Base-by-base conservation (phyloP, 2,329 filamentous ascomycete genomes). In the Trichocomaceae sp. region DNA sequence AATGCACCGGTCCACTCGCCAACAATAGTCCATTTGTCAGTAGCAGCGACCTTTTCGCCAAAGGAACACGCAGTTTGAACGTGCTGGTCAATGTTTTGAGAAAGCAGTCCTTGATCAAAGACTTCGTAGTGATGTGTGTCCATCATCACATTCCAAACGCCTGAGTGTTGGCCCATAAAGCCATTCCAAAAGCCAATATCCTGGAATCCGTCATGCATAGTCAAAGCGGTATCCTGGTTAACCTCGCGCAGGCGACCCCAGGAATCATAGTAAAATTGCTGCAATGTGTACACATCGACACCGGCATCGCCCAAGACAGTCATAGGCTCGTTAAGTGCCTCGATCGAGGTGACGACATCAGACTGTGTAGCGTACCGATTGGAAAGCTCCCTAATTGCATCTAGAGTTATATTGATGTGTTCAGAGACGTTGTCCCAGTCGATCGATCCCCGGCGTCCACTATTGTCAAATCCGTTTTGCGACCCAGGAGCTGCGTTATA, bases 61-160 rank as follows among this genome's bases (percentile, higher is more conserved):
- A 79, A 78, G 51, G 73, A 75, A 70, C 84, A 87, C 50, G 80
- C 82, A 26, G 72, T 69, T 55, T 77, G 69, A 37, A 80, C 70
- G 60, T 87, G 85, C 54, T 80, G 64, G 59, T 73, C 70, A 3
- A 77, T 76, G 35, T 72, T 68, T 66, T 80, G 68, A 20, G 74
- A 72, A 29, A 85, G 70, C 26, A 80, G 71, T 0, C 69, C 72
- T 22, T 76, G 68, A 57, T 73, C 76, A 69, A 87, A 87, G 56
- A 83, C 75, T 64, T 86, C 80, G 65, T 87, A 88, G 64, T 87
- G 82, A 65, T 88, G 85, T 56, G 84, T 83, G 63, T 88, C 85
- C 58, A 88, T 69, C 46, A 80, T 78, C 41, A 85, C 78, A 47
- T 80, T 79, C 47, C 66, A 65, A 56, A 71, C 68, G 9, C 69